Conservation (phyloP, 2,329 filamentous ascomycete species). For the Stachybotrys elegans region DNA sequence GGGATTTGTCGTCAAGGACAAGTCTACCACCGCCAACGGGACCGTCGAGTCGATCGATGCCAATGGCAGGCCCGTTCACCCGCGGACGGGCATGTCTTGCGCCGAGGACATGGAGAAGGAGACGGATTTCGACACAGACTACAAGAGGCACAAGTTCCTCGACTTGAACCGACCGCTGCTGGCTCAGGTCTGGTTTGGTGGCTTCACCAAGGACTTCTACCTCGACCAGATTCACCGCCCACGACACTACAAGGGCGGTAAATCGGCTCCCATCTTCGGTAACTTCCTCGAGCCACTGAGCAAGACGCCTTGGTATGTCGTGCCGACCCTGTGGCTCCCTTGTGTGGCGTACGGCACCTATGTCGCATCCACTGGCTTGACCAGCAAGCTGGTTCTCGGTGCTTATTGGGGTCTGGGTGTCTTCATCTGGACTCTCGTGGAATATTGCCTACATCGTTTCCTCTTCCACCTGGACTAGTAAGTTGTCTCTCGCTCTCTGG, state of each 20-base stretch:
- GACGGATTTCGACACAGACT: slow-evolving; percentile 72
- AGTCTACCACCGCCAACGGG: slow-evolving; percentile 34
- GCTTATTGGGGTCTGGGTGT: slow-evolving; percentile 68
- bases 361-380: slow-evolving; percentile 58
- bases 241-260: slow-evolving; percentile 89
- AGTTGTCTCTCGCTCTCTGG: slow-evolving; percentile 25
- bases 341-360: slow-evolving; percentile 67
- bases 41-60: slow-evolving; percentile 20
- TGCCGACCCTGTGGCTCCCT: slow-evolving; percentile 84
- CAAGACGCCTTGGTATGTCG: slow-evolving; percentile 89
- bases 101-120: slow-evolving; percentile 84
- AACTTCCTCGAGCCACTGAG: slow-evolving; percentile 98
- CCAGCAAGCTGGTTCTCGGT: slow-evolving; percentile 38
- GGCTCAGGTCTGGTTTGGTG: slow-evolving; percentile 80
- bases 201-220: slow-evolving; percentile 94
- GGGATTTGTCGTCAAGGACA: slow-evolving; percentile 67
- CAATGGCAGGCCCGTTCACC: slow-evolving; percentile 43
- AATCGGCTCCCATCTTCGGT: slow-evolving; percentile 89
- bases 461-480: slow-evolving; percentile 93
- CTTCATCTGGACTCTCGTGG: slow-evolving; percentile 80
- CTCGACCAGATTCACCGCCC: slow-evolving; percentile 93
- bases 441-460: slow-evolving; percentile 84
- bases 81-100: slow-evolving; percentile 80
- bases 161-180: slow-evolving; percentile 82
- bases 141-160: slow-evolving; percentile 87